A percentile compares a stretch with the other conserved stretches of the same genome.
phyloP scores from a whole-genome alignment of 306 rosid species.

The Dryas drummondii region DNA sequence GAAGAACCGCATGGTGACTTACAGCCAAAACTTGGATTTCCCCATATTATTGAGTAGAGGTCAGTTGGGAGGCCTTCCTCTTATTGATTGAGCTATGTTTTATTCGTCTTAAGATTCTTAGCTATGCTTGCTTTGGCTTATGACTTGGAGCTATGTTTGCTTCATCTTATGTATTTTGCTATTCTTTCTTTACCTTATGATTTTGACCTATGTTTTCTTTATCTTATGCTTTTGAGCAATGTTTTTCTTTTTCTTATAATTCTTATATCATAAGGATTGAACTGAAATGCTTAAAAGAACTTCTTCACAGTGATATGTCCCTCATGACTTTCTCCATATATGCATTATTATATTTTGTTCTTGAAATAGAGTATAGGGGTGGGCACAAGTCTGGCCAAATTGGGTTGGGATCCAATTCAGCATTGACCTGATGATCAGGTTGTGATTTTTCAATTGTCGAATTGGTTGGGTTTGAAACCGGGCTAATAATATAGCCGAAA shows the following conservation, averaged over 20 bases:
- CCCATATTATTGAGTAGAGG: too few species aligned
- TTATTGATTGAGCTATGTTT: background rate
- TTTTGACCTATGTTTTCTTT: too few species aligned
- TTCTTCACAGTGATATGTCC: background rate
- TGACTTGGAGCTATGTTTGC: too few species aligned
- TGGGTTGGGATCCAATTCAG: too few species aligned
- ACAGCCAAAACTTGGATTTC: background rate
- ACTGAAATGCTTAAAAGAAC: background rate
- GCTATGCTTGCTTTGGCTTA: background rate
- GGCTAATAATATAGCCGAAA: too few species aligned
- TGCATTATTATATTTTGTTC: background rate
- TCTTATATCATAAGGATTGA: background rate
- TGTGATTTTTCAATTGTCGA: too few species aligned
- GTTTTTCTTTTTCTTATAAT: background rate
- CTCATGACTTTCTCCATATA: background rate
- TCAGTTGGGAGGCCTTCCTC: background rate
- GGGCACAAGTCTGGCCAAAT: too few species aligned
- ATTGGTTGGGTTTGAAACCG: too few species aligned
- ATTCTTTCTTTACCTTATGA: too few species aligned
- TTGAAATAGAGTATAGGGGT: background rate
- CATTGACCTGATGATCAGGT: too few species aligned
- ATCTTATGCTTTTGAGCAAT: too few species aligned
- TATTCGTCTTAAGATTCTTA: background rate
- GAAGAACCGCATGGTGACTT: background rate
- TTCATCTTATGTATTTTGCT: too few species aligned